Evolutionary conservation across 2,329 filamentous ascomycete species (phyloP), one percentile per base, ranked within the genome.

Genomic region (Aspergillus sp.): DNA sequence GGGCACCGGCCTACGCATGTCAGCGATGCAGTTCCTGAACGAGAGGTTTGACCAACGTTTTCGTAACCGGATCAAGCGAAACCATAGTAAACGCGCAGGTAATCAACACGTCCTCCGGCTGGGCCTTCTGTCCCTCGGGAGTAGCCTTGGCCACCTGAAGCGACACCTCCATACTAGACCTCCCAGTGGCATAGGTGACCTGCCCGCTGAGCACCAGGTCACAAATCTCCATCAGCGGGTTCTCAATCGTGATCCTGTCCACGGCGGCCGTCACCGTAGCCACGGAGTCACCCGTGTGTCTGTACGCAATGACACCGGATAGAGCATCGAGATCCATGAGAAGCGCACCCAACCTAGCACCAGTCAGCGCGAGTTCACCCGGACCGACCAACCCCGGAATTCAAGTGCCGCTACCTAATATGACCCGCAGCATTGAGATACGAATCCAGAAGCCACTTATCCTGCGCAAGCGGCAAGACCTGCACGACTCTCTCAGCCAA

Each of bases 281-380:
- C 1, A 78, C 74, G 26, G 63, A 61, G 32, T 80, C 76, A 12
- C 78, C 78, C 0, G 77, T 79, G 45, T 82, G 78, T 41, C 80
- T 82, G 57, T 86, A 80, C 12, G 82, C 81, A 35, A 88, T 74
- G 29, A 86, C 74, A 7, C 83, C 82, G 1, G 81, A 81, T 5
- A 88, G 60, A 0, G 82, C 82, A 57, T 88, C 82, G 2, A 88
- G 69, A 41, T 88, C 82, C 80, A 86, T 86, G 40, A 88, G 75
- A 11, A 88, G 63, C 0, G 81, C 78, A 0, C 82, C 82, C 5
- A 86, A 67, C 33, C 67, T 78, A 63, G 5, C 25, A 13, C 11
- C 7, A 20, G 29, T 33, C 29, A 45, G 40, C 26, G n/a, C n/a
- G n/a, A n/a, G n/a, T n/a, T n/a, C n/a, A n/a, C n/a, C n/a, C n/a